Conservation (phyloP, 2,329 filamentous ascomycete species). For the Geoglossum cookeanum region DNA sequence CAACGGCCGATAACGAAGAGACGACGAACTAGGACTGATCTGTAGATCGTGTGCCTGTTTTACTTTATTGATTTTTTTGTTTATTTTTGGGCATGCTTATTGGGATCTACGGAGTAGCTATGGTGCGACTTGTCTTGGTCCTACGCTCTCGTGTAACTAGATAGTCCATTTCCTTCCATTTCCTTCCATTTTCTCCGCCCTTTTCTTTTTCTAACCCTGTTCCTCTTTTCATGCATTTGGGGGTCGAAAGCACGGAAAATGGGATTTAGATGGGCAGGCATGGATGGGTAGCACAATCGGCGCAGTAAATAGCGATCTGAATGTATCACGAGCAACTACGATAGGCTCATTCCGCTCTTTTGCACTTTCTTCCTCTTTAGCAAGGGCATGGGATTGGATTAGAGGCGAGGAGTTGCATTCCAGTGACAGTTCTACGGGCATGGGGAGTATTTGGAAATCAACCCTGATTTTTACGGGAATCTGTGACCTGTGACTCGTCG, state of each 20-base stretch:
- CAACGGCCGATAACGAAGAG: background rate
- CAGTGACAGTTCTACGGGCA: background rate
- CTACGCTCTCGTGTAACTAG: background rate
- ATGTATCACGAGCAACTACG: background rate
- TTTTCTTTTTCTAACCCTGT: background rate
- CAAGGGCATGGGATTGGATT: background rate
- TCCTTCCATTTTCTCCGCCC: background rate
- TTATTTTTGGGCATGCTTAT: background rate
- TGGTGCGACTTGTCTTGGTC: background rate
- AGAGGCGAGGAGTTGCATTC: background rate
- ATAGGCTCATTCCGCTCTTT: background rate
- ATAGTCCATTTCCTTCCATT: background rate
- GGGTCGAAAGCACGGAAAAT: background rate
- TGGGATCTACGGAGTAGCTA: background rate
- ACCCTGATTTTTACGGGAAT: background rate
- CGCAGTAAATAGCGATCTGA: background rate
- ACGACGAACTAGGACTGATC: background rate
- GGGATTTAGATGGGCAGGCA: background rate
- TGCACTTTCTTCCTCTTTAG: background rate
- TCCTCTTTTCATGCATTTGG: background rate
- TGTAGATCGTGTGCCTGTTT: background rate
- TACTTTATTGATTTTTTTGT: background rate
- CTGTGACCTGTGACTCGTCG: background rate
- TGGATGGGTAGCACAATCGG: background rate
- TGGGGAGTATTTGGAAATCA: background rate